These are phyloP conservation scores for Forsythia suspensa DNA, from an alignment of 257 asterid genomes.

Conservation along the genomic window DNA sequence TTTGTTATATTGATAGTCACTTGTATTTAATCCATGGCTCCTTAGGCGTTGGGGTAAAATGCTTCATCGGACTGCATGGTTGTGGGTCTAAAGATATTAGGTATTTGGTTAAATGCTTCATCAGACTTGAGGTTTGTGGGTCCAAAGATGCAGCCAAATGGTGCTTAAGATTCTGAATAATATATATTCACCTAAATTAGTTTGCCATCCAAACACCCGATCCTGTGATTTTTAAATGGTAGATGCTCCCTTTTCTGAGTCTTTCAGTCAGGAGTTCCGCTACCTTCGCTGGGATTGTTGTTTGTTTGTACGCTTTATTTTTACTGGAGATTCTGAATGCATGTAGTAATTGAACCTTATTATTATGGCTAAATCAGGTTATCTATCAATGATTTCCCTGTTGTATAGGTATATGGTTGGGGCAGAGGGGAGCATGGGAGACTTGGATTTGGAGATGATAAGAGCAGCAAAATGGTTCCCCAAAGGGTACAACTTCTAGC, in stretches of 20 bases:
- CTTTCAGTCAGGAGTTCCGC: neutral
- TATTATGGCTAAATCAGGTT: neutral
- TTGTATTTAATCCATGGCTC: neutral
- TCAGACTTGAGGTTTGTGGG: neutral
- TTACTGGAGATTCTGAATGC: neutral
- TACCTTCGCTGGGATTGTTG: neutral
- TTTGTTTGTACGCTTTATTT: neutral
- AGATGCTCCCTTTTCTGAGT: neutral
- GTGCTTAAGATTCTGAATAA: too few relatives aligned
- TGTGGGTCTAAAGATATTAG: neutral
- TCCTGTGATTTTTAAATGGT: neutral
- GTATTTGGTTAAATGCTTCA: neutral
- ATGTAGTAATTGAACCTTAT: neutral
- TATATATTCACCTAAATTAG: too few relatives aligned
- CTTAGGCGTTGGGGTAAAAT: neutral
- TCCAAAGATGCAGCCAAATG: neutral
- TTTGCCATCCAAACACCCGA: too few relatives aligned
- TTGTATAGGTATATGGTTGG: constrained; percentile 88
- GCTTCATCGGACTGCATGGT: neutral
- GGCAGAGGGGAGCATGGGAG: constrained; percentile 99
- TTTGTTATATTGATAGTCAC: neutral
- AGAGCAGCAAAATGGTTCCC: constrained; percentile 99
- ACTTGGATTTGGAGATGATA: constrained; percentile 99
- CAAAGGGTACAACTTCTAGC: constrained; percentile 89
- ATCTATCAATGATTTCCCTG: constrained; percentile 9